Conservation (phyloP, 768 basidiomycete genomes). For the Russula virescens region DNA sequence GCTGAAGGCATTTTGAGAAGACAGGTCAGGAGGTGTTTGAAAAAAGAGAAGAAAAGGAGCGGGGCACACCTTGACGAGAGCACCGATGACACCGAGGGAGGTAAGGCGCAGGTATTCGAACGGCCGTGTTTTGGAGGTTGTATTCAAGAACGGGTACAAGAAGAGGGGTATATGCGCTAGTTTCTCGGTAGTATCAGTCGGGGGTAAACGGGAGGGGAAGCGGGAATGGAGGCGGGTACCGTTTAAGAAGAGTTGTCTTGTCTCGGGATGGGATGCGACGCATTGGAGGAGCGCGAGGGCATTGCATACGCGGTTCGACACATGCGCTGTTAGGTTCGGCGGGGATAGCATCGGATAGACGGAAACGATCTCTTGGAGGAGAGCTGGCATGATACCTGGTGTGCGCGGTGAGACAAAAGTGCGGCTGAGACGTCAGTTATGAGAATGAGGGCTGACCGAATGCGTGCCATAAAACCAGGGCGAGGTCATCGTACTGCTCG, state of each 20-base stretch:
- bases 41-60: too few relatives aligned
- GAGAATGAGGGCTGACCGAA: slow-evolving; percentile 59
- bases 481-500: slow-evolving; percentile 98
- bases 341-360: slow-evolving; percentile 96
- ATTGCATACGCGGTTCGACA: slow-evolving; percentile 98
- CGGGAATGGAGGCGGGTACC: slow-evolving; percentile 46
- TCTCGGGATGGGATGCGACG: slow-evolving; percentile 96
- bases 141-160: slow-evolving; percentile 97
- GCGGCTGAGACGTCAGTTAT: background rate
- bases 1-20: slow-evolving; percentile 41
- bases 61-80: slow-evolving; percentile 79
- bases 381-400: slow-evolving; percentile 92
- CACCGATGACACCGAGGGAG: slow-evolving; percentile 98
- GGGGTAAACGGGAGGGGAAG: background rate
- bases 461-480: slow-evolving; percentile 95
- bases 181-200: background rate
- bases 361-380: slow-evolving; percentile 96
- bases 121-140: slow-evolving; percentile 97
- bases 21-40: background rate
- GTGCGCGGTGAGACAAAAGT: background rate
- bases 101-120: slow-evolving; percentile 99
- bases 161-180: slow-evolving; percentile 91
- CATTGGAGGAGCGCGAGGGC: slow-evolving; percentile 96
- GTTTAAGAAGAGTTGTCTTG: slow-evolving; percentile 89
- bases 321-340: slow-evolving; percentile 93